Evolutionary conservation across 1,284 basidiomycete species (phyloP), one percentile per base, ranked within the genome.

Genomic region (Marasmius sp.): DNA sequence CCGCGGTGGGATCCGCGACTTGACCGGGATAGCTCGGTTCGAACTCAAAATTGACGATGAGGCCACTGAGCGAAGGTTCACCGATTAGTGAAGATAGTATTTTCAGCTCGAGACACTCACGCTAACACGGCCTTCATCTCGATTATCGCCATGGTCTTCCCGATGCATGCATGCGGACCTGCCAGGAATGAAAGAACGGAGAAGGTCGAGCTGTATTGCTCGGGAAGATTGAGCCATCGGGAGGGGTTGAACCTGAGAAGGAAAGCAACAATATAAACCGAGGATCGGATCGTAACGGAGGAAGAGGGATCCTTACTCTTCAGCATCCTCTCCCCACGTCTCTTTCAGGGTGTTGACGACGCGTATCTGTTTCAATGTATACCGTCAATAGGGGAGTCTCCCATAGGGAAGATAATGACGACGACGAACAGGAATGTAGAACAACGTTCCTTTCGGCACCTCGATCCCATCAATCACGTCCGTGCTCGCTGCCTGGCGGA

Each of bases 91-190:
- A 0, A n/a, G 14, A 8, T 33, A 43, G 6, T 57, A 56, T 50
- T 47, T 1, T 61, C 34, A 20, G 49, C 50, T 33, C 4, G 9
- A 37, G 33, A 47, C 1, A 73, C 77, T 57, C 62, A 81, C 80
- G 74, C 72, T 18, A 79, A 60, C 12, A 79, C 75, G 49, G 76
- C 77, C 65, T 83, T 83, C 81, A 83, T 84, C 68, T 84, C 82
- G 39, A 79, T 75, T 22, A 83, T 75, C 0, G 80, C 75, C 82
- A 84, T 83, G 0, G 81, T 82, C 68, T 78, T 81, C 3, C 80
- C 80, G 47, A 82, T 83, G 65, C 81, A 82, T 2, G 72, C 78
- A 57, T 82, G 81, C 6, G 81, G 81, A 0, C 81, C 81, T 6
- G 76, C 73, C 57, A 82, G 72, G 68, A 83, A 82, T 0, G 79